These are phyloP conservation scores for Leishmania turanica DNA, from an alignment of 208 protist genomes.

Conservation along the genomic window DNA sequence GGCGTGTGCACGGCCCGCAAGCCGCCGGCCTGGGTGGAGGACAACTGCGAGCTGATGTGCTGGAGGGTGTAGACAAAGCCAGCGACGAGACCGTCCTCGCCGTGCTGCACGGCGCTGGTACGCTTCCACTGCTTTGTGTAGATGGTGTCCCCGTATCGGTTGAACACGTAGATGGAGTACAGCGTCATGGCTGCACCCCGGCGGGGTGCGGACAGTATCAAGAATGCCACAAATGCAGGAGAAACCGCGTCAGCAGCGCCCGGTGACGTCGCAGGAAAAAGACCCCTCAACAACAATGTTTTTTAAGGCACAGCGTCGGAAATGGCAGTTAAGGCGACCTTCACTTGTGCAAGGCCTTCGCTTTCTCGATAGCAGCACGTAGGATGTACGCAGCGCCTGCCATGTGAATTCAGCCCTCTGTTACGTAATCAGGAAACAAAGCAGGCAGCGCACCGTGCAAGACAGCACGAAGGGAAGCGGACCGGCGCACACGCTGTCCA, in stretches of 20 bases:
- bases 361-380: neutral
- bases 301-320: neutral
- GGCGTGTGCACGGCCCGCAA: conserved; percentile 77
- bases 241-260: neutral
- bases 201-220: neutral
- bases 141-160: conserved; percentile 87
- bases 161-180: conserved; percentile 89
- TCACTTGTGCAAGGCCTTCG: neutral
- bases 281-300: neutral
- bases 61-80: conserved; percentile 91
- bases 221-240: neutral
- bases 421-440: neutral
- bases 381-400: neutral
- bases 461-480: neutral
- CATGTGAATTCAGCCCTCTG: neutral
- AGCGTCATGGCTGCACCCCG: conserved; percentile 50
- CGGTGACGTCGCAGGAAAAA: neutral
- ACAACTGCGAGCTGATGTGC: conserved; percentile 85
- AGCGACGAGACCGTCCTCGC: conserved; percentile 79
- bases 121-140: conserved; percentile 87
- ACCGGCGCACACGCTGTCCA: neutral
- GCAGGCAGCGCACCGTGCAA: neutral
- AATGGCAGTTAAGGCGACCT: neutral
- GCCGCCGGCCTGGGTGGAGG: conserved; percentile 52
- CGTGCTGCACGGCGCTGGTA: conserved; percentile 67